Percentiles rank a stretch among this genome's conserved stretches.
Evolutionary conservation across 1,284 basidiomycete species (phyloP).

Genomic region (Nidula niveotomentosa): DNA sequence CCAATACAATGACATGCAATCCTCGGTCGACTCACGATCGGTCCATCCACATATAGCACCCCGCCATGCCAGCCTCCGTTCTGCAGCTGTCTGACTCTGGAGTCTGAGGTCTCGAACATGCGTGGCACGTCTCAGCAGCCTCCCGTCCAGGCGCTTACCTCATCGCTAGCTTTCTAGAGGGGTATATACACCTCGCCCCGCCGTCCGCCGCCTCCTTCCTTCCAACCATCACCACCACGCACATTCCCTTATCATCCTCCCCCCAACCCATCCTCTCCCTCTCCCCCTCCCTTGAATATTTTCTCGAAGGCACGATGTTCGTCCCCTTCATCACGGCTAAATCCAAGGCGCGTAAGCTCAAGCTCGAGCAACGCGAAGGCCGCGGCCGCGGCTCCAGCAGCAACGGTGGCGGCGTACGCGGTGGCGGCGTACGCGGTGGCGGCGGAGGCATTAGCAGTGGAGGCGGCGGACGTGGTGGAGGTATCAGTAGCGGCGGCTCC

Average conservation of each 20-base stretch:
- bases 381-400: neutral
- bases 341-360: neutral
- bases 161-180: no score
- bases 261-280: neutral
- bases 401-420: slow-evolving; percentile 4
- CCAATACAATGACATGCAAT: no score
- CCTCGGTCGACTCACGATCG: no score
- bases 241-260: neutral
- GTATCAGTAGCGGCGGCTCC: slow-evolving; percentile 9
- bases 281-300: neutral
- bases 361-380: neutral
- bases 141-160: no score
- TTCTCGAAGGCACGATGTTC: neutral
- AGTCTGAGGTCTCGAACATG: no score
- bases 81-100: no score
- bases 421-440: slow-evolving; percentile 14
- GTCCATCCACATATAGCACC: no score
- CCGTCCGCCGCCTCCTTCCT: no score
- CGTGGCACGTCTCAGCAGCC: no score
- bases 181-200: no score
- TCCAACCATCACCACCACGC: no score
- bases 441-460: slow-evolving; percentile 5
- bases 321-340: neutral
- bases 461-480: slow-evolving; percentile 17
- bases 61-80: no score